These are phyloP conservation scores for Arthrobotrys iridis DNA, from an alignment of 2,329 filamentous ascomycete genomes.

Conservation along the genomic window DNA sequence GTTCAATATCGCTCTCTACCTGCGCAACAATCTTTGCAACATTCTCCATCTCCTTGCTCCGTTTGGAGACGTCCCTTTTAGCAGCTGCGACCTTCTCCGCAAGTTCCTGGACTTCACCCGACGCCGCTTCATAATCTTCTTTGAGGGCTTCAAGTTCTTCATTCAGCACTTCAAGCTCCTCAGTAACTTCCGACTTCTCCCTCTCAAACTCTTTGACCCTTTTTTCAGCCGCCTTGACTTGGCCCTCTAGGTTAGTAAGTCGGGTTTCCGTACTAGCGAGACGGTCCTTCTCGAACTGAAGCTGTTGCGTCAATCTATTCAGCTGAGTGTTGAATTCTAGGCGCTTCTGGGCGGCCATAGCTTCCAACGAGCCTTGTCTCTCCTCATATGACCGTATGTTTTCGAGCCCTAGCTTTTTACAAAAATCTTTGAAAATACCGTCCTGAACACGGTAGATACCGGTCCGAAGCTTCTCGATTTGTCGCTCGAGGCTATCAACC, in stretches of 20 bases:
- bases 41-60: conserved; percentile 82
- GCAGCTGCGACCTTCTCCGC: conserved; percentile 80
- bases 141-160: conserved; percentile 80
- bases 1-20: conserved; percentile 86
- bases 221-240: conserved; percentile 72
- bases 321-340: conserved; percentile 85
- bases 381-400: conserved; percentile 93
- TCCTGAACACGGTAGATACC: conserved; percentile 86
- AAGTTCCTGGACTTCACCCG: conserved; percentile 73
- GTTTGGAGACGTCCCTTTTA: conserved; percentile 81
- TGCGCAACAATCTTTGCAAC: conserved; percentile 77
- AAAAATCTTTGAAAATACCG: conserved; percentile 85
- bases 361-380: conserved; percentile 89
- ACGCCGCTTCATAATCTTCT: conserved; percentile 75
- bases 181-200: conserved; percentile 79
- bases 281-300: conserved; percentile 74
- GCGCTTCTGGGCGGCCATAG: conserved; percentile 87
- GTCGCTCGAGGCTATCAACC: conserved; percentile 71
- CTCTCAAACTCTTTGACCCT: conserved; percentile 76
- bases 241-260: conserved; percentile 73
- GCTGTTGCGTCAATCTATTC: conserved; percentile 68
- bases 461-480: conserved; percentile 68
- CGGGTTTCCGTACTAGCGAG: conserved; percentile 71
- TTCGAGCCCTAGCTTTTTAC: conserved; percentile 82
- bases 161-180: conserved; percentile 75